Evolutionary conservation across 768 basidiomycete genomes (phyloP).

Genomic region (Boletales sp.): DNA sequence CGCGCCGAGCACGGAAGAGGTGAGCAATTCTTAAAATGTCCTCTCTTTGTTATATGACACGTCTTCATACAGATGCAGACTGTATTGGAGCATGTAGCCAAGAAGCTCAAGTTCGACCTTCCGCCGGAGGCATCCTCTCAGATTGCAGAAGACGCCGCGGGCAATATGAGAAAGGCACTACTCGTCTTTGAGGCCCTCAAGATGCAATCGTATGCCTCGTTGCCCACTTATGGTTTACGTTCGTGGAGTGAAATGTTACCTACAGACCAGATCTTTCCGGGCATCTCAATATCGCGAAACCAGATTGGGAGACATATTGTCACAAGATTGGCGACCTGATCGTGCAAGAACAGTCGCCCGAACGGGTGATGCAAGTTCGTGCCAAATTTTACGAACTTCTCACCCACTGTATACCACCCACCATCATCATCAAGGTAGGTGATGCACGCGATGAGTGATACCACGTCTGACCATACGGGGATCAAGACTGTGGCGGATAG

Average conservation of each 20-base stretch:
- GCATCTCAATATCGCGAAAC: constrained; percentile 81
- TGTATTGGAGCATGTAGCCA: constrained; percentile 78
- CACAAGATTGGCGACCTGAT: constrained; percentile 89
- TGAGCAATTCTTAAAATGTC: constrained; percentile 28
- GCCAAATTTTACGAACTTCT: constrained; percentile 92
- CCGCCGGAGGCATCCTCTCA: constrained; percentile 71
- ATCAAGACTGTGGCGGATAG: constrained; percentile 87
- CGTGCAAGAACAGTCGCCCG: constrained; percentile 83
- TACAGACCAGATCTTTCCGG: constrained; percentile 79
- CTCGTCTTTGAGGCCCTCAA: constrained; percentile 93
- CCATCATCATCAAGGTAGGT: constrained; percentile 80
- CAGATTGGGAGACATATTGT: constrained; percentile 99
- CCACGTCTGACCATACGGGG: constrained; percentile 2
- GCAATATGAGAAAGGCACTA: constrained; percentile 93
- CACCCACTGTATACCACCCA: constrained; percentile 95
- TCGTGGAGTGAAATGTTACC: not conserved
- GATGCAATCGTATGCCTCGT: constrained; percentile 80
- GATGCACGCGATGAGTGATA: not conserved
- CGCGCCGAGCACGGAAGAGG: constrained; percentile 78
- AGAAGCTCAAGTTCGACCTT: constrained; percentile 75
- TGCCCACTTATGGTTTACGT: not conserved
- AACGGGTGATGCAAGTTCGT: constrained; percentile 87
- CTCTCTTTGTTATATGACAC: constrained; percentile 1
- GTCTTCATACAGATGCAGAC: constrained; percentile 59
- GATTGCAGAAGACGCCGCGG: constrained; percentile 77